Evolutionary conservation across 306 rosid species (phyloP).

Genomic region (Malus sieversii): DNA sequence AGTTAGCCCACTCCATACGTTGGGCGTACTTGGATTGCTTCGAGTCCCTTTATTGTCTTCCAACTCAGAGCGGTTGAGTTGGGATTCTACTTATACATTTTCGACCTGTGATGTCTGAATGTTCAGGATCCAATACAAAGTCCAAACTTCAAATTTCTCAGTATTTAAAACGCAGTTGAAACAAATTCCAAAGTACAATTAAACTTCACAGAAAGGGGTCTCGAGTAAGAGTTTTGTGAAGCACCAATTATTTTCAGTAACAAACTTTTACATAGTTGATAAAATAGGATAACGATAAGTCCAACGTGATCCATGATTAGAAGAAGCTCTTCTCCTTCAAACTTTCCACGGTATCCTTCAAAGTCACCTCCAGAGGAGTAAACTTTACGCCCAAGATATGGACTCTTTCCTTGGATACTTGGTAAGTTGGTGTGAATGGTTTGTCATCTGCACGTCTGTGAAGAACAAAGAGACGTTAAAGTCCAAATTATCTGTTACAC

Average conservation of each 20-base stretch:
- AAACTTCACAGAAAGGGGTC: background rate
- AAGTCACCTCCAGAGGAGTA: conserved; percentile 19
- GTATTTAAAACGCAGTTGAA: too few relatives aligned
- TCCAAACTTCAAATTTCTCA: too few relatives aligned
- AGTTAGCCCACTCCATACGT: too few relatives aligned
- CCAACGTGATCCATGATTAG: background rate
- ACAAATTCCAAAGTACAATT: too few relatives aligned
- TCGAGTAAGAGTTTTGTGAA: background rate
- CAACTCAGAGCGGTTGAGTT: too few relatives aligned
- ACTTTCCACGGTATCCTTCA: conserved; percentile 24
- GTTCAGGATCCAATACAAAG: too few relatives aligned
- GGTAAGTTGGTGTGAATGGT: background rate
- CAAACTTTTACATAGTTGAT: background rate
- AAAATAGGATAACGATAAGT: background rate
- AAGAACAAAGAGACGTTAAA: background rate
- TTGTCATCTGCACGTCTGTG: conserved; percentile 21
- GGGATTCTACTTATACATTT: too few relatives aligned
- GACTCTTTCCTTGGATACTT: conserved; percentile 17
- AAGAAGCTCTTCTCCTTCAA: conserved; percentile 21
- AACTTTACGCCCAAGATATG: conserved; percentile 13
- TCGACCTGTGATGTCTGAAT: too few relatives aligned
- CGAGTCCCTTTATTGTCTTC: too few relatives aligned
- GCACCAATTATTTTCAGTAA: background rate
- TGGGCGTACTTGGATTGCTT: too few relatives aligned
- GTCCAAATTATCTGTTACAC: background rate